These are phyloP conservation scores for Scleroderma citrinum DNA, from an alignment of 768 basidiomycete species.

Conservation along the genomic window DNA sequence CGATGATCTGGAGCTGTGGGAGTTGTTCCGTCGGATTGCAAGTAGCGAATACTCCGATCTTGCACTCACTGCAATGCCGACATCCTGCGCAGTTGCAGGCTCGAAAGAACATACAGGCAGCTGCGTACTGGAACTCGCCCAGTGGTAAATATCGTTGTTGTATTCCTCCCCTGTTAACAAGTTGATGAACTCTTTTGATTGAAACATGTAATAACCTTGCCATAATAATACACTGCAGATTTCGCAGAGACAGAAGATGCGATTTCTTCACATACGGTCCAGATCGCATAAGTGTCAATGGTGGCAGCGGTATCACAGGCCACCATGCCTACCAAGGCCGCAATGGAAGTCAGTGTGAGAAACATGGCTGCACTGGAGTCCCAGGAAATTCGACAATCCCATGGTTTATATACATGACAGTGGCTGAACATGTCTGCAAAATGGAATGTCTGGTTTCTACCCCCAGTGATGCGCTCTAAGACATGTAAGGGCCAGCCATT, in stretches of 20 bases:
- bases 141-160: conserved; percentile 40
- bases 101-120: conserved; percentile 49
- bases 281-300: neutral
- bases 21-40: neutral
- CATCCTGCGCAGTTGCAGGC: conserved; percentile 47
- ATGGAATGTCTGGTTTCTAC: too few species aligned
- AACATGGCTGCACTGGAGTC: too few species aligned
- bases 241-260: conserved; percentile 33
- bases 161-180: too few species aligned
- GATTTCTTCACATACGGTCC: conserved; percentile 31
- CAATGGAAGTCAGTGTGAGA: too few species aligned
- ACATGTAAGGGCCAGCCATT: too few species aligned
- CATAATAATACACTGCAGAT: conserved; percentile 41
- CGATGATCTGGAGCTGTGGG: conserved; percentile 22
- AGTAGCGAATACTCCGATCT: neutral
- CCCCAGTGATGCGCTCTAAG: too few species aligned
- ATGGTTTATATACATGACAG: too few species aligned
- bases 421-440: too few species aligned
- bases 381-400: too few species aligned
- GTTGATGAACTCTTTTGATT: too few species aligned
- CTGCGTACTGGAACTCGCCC: conserved; percentile 45
- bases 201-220: conserved; percentile 21
- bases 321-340: too few species aligned
- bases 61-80: conserved; percentile 40
- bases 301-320: too few species aligned